These are phyloP conservation scores for Rhodotorula sp. DNA, from an alignment of 1,284 basidiomycete genomes.

Conservation along the genomic window DNA sequence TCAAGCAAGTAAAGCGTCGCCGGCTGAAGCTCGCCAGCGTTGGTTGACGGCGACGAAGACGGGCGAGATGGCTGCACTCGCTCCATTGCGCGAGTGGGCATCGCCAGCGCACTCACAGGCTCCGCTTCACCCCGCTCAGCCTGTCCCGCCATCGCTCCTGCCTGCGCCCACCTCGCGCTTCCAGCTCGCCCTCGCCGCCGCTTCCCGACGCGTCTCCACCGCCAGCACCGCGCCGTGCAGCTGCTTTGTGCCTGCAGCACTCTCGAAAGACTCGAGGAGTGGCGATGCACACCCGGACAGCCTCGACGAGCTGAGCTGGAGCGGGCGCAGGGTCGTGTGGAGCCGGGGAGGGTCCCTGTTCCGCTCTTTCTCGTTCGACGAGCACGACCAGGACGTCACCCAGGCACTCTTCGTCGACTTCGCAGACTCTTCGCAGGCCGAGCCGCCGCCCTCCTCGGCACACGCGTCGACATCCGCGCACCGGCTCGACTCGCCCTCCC, in stretches of 20 bases:
- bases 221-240: not conserved
- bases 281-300: no score
- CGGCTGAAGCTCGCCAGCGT: no score
- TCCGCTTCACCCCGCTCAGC: not conserved
- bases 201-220: not conserved
- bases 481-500: constrained; percentile 1
- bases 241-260: no score
- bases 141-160: not conserved
- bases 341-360: constrained; percentile 13
- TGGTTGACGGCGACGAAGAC: no score
- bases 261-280: no score
- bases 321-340: constrained; percentile 28
- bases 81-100: no score
- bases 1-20: no score
- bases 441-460: not conserved
- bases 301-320: constrained; percentile 36
- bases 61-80: no score
- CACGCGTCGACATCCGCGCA: constrained; percentile 5
- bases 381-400: constrained; percentile 9
- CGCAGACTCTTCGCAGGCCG: not conserved
- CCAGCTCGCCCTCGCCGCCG: not conserved
- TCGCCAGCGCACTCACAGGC: no score
- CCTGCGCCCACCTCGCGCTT: constrained; percentile 6
- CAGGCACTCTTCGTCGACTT: constrained; percentile 37
- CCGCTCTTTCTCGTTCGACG: constrained; percentile 26